These are phyloP conservation scores for Trypanosoma congolense DNA, from an alignment of 208 protist genomes.

Conservation along the genomic window DNA sequence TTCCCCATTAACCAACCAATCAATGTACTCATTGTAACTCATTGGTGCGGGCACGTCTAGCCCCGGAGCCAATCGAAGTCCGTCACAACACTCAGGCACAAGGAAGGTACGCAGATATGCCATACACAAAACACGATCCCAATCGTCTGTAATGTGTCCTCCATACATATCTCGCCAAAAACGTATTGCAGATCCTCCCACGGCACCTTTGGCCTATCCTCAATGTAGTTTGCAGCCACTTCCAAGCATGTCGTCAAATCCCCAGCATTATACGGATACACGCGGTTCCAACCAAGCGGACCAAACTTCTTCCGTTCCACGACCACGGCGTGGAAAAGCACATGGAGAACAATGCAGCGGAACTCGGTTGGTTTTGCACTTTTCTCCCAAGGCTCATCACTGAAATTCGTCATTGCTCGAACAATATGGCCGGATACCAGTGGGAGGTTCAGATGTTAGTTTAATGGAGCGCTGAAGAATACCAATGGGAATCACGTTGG, in stretches of 20 bases:
- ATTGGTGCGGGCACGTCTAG: constrained; percentile 77
- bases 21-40: constrained; percentile 93
- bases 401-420: constrained; percentile 94
- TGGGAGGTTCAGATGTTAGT: constrained; percentile 98
- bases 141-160: constrained; percentile 99
- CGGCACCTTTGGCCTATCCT: constrained; percentile 94
- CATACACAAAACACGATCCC: constrained; percentile 95
- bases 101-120: constrained; percentile 93
- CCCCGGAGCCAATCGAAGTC: constrained; percentile 92
- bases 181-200: constrained; percentile 99
- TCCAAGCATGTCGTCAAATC: constrained; percentile 96
- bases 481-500: constrained; percentile 94
- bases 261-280: constrained; percentile 97
- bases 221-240: constrained; percentile 98
- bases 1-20: constrained; percentile 89
- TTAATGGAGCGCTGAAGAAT: constrained; percentile 98
- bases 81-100: constrained; percentile 87
- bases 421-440: constrained; percentile 96
- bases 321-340: constrained; percentile 98
- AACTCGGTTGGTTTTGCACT: constrained; percentile 96
- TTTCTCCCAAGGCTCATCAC: constrained; percentile 94
- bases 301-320: constrained; percentile 98
- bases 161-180: constrained; percentile 99
- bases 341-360: constrained; percentile 96
- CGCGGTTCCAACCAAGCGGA: constrained; percentile 95